Base-by-base conservation (phyloP, 306 rosid genomes). In the Gleditsia sinensis region DNA sequence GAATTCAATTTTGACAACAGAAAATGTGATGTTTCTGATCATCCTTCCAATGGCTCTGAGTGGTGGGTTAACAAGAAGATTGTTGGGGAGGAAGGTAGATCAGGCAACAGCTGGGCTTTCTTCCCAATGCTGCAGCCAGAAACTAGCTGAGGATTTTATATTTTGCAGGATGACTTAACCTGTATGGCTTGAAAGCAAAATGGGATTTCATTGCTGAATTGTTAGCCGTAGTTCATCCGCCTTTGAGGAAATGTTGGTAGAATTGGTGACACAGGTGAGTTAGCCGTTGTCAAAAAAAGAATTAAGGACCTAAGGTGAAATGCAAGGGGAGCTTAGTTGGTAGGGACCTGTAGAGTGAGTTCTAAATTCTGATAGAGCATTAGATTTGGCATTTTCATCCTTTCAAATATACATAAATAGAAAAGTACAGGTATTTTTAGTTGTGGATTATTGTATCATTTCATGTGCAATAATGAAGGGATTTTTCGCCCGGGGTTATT, bases 1-100 rank as follows among this genome's bases (percentile, higher is more conserved):
- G 98, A 94, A 69, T 94, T 94, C 84, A 91, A 83, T 81, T 94
- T 94, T 72, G 95, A 91, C 83, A 85, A 72, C 85, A 87, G 90
- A 28, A 90, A 91, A 80, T 85, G 87, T 7, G 95, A 87, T 63
- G 83, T 56, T 51, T 78, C 87, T 19, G 79, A 60, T 51, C 80
- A 88, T 63, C 50, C 91, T 12, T 34, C 83, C 61, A 80, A 82
- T 45, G 88, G 91, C 79, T 58, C 96, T 2, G 89, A 83, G 33
- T 93, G 98, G 98, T 91, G 98, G 98, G 78, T 84, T 57, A 87
- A 87, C 80, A 87, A 80, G 76, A 87, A 81, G 70, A 84, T 64
- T 34, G 83, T 73, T 37, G 86, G 79, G 25, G 85, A 79, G 85
- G 91, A 91, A 75, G 77, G 84, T 62, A 89, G 85, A 81, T 76